Percentiles rank a stretch among this genome's conserved stretches.
phyloP scores from a whole-genome alignment of 2,329 filamentous ascomycete genomes.

The Botrytis byssoidea region DNA sequence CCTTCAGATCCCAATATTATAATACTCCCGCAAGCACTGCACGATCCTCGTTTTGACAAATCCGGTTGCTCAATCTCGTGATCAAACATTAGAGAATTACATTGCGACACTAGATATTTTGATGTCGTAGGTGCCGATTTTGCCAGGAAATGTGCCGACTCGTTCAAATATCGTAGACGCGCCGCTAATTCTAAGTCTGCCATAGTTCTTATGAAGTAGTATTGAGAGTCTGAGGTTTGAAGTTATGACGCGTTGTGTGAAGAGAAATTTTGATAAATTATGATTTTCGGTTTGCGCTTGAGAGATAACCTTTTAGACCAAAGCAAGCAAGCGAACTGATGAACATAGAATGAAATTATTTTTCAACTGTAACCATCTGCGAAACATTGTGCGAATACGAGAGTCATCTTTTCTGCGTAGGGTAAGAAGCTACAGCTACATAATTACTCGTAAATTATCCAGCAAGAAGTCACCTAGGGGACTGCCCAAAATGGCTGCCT shows the following conservation, averaged over 20 bases:
- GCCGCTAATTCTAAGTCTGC: conserved; percentile 33
- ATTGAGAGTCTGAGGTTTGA: background rate
- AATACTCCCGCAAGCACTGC: conserved; percentile 60
- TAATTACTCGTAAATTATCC: background rate
- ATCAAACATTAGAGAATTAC: conserved; percentile 50
- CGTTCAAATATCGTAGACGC: conserved; percentile 46
- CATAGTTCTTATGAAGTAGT: conserved; percentile 25
- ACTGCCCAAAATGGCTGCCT: conserved; percentile 29
- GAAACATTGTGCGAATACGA: background rate
- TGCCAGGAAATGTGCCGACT: conserved; percentile 58
- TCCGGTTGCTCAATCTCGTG: conserved; percentile 48
- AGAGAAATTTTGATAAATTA: background rate
- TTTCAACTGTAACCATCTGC: background rate
- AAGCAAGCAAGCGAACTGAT: background rate
- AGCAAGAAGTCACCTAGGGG: background rate
- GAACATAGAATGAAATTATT: background rate
- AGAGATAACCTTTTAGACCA: background rate
- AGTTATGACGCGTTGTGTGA: conserved; percentile 21
- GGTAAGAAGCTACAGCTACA: background rate
- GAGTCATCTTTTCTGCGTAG: background rate
- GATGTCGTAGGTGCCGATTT: conserved; percentile 55
- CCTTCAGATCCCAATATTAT: conserved; percentile 49
- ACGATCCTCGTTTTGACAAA: conserved; percentile 54
- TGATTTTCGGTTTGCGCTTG: conserved; percentile 3
- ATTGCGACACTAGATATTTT: conserved; percentile 57